These are phyloP conservation scores for Diplodia scrobiculata DNA, from an alignment of 2,329 filamentous ascomycete species.

Conservation along the genomic window DNA sequence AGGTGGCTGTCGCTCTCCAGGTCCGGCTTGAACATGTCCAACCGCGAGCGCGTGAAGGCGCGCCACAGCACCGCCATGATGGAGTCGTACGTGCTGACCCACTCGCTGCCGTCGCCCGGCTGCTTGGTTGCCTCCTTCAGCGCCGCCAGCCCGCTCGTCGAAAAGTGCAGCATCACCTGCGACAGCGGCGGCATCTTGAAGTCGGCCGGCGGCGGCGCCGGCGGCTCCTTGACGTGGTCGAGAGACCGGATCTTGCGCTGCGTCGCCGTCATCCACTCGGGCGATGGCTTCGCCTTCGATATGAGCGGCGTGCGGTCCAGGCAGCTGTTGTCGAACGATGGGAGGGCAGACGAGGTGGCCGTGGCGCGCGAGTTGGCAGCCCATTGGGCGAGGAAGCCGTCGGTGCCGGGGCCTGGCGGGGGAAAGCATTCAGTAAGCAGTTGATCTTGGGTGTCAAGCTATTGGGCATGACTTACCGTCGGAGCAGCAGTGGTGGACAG, in stretches of 20 bases:
- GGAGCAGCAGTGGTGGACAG: slow-evolving; percentile 36
- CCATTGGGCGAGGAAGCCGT: slow-evolving; percentile 37
- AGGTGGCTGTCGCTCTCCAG: slow-evolving; percentile 28
- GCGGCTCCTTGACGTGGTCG: slow-evolving; percentile 31
- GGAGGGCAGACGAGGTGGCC: slow-evolving; percentile 30
- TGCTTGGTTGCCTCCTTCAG: slow-evolving; percentile 32
- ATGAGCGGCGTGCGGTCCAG: slow-evolving; percentile 28
- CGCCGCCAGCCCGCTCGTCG: slow-evolving; percentile 31
- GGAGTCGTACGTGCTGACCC: slow-evolving; percentile 38
- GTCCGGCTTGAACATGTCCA: slow-evolving; percentile 33
- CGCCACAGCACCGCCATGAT: slow-evolving; percentile 37
- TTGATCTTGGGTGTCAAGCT: too few species aligned
- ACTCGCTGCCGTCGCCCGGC: slow-evolving; percentile 21
- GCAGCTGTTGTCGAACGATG: slow-evolving; percentile 17
- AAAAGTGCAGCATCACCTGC: slow-evolving; percentile 35
- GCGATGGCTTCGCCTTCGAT: background rate
- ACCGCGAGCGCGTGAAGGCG: slow-evolving; percentile 33
- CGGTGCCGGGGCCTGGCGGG: slow-evolving; percentile 33
- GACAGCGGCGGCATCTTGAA: slow-evolving; percentile 36
- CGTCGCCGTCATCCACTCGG: slow-evolving; percentile 16
- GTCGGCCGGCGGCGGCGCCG: slow-evolving; percentile 33
- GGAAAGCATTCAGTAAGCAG: too few species aligned
- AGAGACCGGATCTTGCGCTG: slow-evolving; percentile 23
- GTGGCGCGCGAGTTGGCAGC: slow-evolving; percentile 35
- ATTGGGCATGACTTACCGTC: slow-evolving; percentile 29